Conservation (phyloP, 2,329 filamentous ascomycete genomes). For the Diplodia mutila region DNA sequence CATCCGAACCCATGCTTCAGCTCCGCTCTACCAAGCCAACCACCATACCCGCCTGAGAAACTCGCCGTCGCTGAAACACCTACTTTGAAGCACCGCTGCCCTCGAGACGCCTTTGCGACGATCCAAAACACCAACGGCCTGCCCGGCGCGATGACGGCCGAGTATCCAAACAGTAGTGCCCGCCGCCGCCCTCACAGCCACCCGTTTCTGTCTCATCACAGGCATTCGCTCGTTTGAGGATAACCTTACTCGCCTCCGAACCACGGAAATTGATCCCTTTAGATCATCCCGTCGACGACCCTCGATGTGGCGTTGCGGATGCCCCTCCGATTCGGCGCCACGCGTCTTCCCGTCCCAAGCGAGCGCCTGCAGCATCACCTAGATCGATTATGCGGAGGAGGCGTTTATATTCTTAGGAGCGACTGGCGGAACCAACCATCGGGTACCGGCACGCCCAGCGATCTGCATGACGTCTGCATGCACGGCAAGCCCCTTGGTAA, state of each 20-base stretch:
- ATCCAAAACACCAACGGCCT: constrained; percentile 3
- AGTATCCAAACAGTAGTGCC: neutral
- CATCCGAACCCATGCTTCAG: neutral
- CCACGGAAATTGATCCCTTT: neutral
- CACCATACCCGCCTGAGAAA: neutral
- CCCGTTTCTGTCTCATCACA: neutral
- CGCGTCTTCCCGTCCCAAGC: neutral
- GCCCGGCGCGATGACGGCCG: neutral
- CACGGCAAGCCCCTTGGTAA: neutral
- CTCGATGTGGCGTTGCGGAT: neutral
- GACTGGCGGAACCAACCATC: neutral
- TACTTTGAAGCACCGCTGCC: neutral
- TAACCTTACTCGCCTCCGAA: neutral
- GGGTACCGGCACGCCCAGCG: neutral
- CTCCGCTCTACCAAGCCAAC: neutral
- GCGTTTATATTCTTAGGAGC: neutral
- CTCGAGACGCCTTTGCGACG: neutral
- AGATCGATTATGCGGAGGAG: neutral
- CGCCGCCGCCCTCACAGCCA: neutral
- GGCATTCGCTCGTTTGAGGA: neutral
- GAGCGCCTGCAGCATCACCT: constrained; percentile 1
- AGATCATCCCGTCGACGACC: neutral
- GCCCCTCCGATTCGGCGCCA: neutral
- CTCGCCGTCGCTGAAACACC: neutral
- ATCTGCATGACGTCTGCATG: constrained; percentile 5